These are phyloP conservation scores for Stramenopiles sp. DNA, from an alignment of 352 stramenopile species.

Conservation along the genomic window DNA sequence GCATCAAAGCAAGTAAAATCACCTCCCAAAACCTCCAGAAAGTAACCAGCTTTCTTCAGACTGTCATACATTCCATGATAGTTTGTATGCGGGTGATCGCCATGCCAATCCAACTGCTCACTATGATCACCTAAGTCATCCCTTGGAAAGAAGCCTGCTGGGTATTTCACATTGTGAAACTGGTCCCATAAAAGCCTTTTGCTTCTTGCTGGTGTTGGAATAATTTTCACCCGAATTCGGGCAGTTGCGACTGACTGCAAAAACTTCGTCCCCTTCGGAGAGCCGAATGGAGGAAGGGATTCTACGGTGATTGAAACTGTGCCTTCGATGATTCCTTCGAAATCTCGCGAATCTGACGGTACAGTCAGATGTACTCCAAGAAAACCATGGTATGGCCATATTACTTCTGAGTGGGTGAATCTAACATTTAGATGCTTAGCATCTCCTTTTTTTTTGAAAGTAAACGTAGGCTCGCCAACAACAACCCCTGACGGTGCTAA, in stretches of 20 bases:
- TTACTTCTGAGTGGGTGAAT: conserved; percentile 3
- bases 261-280: conserved; percentile 29
- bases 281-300: conserved; percentile 34
- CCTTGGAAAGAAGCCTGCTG: conserved; percentile 45
- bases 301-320: conserved; percentile 30
- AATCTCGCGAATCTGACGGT: conserved; percentile 31
- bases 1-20: conserved; percentile 49
- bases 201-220: not conserved
- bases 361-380: conserved; percentile 20
- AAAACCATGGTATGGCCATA: not conserved
- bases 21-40: conserved; percentile 48
- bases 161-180: conserved; percentile 62
- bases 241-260: not conserved
- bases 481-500: conserved; percentile 33
- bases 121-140: conserved; percentile 42
- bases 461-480: conserved; percentile 34
- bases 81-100: conserved; percentile 58
- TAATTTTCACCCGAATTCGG: not conserved
- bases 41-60: conserved; percentile 40
- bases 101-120: conserved; percentile 44
- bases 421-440: conserved; percentile 34
- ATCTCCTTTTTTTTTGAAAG: conserved; percentile 32
- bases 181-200: conserved; percentile 52
- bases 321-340: conserved; percentile 28
- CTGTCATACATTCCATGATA: conserved; percentile 55